Evolutionary conservation across 371 early-diverging fungal genomes (phyloP).

Genomic region (Umbelopsis sp.): DNA sequence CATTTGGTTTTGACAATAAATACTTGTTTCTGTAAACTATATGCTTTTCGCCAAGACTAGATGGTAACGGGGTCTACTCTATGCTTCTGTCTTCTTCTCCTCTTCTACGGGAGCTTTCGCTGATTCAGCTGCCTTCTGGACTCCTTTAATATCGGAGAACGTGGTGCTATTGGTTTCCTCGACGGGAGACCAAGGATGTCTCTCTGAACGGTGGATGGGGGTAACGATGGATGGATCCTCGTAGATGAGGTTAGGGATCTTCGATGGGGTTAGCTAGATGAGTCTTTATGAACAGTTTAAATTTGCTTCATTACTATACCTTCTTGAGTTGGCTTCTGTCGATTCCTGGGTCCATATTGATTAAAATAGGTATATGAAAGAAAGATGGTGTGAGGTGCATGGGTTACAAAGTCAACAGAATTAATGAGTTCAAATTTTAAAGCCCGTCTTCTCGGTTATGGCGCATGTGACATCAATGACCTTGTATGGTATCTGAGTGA

Average conservation of each 20-base stretch:
- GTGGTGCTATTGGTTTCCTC: slow-evolving; percentile 16
- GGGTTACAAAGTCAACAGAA: not conserved
- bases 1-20: too few species aligned
- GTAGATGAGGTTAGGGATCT: slow-evolving; percentile 12
- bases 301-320: not conserved
- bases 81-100: not conserved
- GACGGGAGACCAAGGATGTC: slow-evolving; percentile 18
- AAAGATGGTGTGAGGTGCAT: not conserved
- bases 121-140: not conserved
- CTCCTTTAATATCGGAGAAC: slow-evolving; percentile 3
- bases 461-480: slow-evolving; percentile 2
- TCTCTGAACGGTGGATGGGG: not conserved
- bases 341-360: slow-evolving; percentile 23
- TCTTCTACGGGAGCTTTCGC: not conserved
- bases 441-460: too few species aligned
- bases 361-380: not conserved
- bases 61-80: not conserved
- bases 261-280: not conserved
- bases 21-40: too few species aligned
- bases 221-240: slow-evolving; percentile 14
- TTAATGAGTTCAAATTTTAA: not conserved
- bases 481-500: not conserved
- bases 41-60: too few species aligned
- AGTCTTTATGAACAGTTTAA: not conserved
- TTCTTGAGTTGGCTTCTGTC: slow-evolving; percentile 9